phyloP scores from a whole-genome alignment of 768 basidiomycete genomes.

The Hygrophorus russula region DNA sequence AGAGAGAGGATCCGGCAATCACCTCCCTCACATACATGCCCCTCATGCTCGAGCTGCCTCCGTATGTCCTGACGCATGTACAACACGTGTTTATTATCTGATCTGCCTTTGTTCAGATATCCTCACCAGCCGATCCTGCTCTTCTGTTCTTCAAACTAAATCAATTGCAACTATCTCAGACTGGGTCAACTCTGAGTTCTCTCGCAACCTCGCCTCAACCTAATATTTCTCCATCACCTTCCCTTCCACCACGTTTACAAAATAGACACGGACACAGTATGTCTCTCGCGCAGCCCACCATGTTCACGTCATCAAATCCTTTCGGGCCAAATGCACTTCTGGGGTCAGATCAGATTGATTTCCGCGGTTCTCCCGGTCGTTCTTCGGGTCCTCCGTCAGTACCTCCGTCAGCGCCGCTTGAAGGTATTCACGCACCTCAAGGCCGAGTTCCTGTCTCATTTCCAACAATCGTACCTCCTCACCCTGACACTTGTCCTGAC shows the following conservation, averaged over 20 bases:
- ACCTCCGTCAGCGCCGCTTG: neutral
- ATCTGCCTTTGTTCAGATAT: constrained; percentile 43
- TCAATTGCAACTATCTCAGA: constrained; percentile 69
- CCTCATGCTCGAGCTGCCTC: constrained; percentile 79
- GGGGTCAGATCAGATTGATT: constrained; percentile 32
- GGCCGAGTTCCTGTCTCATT: constrained; percentile 38
- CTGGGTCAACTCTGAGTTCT: constrained; percentile 38
- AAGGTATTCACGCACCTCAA: constrained; percentile 40
- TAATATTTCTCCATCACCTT: constrained; percentile 39
- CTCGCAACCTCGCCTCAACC: constrained; percentile 58
- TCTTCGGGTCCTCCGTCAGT: constrained; percentile 15
- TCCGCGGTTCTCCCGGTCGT: constrained; percentile 6
- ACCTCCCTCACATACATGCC: constrained; percentile 50
- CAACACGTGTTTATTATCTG: constrained; percentile 13
- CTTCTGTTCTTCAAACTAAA: constrained; percentile 74
- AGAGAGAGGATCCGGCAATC: constrained; percentile 49
- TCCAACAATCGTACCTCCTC: constrained; percentile 34
- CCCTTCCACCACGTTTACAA: constrained; percentile 23
- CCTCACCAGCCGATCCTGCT: constrained; percentile 83
- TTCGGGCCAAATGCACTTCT: constrained; percentile 50
- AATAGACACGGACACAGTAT: constrained; percentile 63
- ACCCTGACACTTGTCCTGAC: constrained; percentile 46
- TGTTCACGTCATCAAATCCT: constrained; percentile 43
- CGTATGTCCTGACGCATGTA: constrained; percentile 33
- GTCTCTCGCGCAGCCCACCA: constrained; percentile 48